Base-by-base conservation (phyloP, 129 eudicot genomes). In the Pulicaria dysenterica region DNA sequence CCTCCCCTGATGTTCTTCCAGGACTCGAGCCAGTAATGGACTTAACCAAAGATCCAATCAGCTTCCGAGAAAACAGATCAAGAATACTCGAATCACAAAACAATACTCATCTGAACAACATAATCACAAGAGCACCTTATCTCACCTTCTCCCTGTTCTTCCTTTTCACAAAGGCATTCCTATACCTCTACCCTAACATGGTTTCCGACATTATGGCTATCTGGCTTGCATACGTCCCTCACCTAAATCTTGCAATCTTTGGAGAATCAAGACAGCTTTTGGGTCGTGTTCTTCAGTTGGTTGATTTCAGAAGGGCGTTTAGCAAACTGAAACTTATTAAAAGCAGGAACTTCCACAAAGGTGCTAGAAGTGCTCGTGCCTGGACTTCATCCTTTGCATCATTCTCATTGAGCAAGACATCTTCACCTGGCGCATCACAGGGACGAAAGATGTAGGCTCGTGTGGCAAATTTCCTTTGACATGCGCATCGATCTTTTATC, bases 321-420 rank as follows among this genome's bases (percentile, higher is more conserved):
- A 79, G 66, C 77, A 87, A 87, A 73, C 77, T 87, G 54, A 92
- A 78, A 78, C 79, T 77, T 2, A 81, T 80, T 42, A 88, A 88
- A 76, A 82, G 81, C 53, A 79, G 91, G 69, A 84, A 80, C 62
- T 85, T 90, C 67, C 85, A 84, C 39, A 62, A 51, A 6, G 84
- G 96, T 7, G 89, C 91, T 34, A 77, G 91, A 76, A 88, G 81
- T 70, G 97, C 92, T 14, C 87, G 83, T 14, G 90, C 83, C 2
- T 92, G 98, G 96, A 88, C 96, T 13, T 92, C 96, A 15, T 92
- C 96, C 1, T 77, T 92, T 78, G 89, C 96, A 10, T 89, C 95
- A 14, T 91, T 92, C 37, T 91, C 96, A 4, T 75, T 91, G 67
- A 86, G 95, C n/a, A 85, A 83, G 76, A 45, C 84, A 0, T 79